Percentiles rank a stretch among this genome's conserved stretches.
Conservation (phyloP, 768 basidiomycete species). For the Cubamyces lactineus region DNA sequence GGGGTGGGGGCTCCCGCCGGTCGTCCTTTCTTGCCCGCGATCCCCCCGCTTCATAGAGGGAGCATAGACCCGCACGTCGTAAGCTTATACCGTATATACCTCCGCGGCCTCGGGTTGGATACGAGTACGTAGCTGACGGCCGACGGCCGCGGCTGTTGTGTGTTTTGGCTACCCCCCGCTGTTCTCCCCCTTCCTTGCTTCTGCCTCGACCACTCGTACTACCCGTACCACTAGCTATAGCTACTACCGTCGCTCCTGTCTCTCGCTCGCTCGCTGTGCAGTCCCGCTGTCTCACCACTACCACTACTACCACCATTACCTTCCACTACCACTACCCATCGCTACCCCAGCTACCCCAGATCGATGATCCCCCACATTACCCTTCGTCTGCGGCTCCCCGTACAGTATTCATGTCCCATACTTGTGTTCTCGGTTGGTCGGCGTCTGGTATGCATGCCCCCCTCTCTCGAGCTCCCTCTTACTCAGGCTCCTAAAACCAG, state of each 20-base stretch:
- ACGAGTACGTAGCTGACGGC: constrained; percentile 8
- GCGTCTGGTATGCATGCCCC: constrained; percentile 8
- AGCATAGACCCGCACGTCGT: constrained; percentile 25
- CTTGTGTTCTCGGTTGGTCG: background rate
- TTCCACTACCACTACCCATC: background rate
- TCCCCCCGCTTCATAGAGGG: constrained; percentile 14
- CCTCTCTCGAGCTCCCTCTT: background rate
- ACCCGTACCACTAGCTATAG: too few relatives aligned
- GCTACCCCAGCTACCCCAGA: background rate
- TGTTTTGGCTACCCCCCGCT: constrained; percentile 1
- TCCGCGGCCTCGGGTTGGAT: constrained; percentile 19
- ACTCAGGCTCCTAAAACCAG: too few relatives aligned
- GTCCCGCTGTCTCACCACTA: background rate
- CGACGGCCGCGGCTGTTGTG: constrained; percentile 7
- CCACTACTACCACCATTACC: background rate
- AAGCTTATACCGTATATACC: constrained; percentile 25
- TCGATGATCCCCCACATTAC: too few relatives aligned
- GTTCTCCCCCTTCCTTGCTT: background rate
- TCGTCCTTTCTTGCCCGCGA: constrained; percentile 6
- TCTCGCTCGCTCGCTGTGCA: background rate
- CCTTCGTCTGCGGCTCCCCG: background rate
- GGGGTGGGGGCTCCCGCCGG: background rate
- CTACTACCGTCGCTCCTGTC: too few relatives aligned
- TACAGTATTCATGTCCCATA: constrained; percentile 8
- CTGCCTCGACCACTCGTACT: too few relatives aligned